phyloP scores from a whole-genome alignment of 225 moss, liverwort and hornwort genomes.

The Ulota crispa region DNA sequence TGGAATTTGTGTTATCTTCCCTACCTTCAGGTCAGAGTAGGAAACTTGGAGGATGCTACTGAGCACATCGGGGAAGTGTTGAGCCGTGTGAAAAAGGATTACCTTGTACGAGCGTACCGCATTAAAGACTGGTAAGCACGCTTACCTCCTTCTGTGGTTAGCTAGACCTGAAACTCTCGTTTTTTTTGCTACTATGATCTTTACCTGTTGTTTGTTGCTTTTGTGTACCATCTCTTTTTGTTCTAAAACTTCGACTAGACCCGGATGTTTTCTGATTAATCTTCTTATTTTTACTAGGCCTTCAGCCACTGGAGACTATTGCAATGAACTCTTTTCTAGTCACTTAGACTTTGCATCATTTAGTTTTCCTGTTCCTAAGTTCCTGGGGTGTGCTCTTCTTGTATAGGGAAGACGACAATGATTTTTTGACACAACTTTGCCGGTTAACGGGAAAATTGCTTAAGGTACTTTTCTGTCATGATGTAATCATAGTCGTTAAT shows the following conservation, averaged over 20 bases:
- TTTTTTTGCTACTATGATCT: background rate
- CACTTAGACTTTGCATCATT: background rate
- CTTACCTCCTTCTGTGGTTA: background rate
- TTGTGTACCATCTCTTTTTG: background rate
- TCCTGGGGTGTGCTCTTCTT: background rate
- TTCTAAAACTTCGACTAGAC: background rate
- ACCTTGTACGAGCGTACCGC: slow-evolving; percentile 83
- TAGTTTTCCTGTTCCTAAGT: slow-evolving; percentile 4
- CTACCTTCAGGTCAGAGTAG: slow-evolving; percentile 74
- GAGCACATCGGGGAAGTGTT: slow-evolving; percentile 89
- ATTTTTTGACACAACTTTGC: slow-evolving; percentile 90
- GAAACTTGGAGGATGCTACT: slow-evolving; percentile 94
- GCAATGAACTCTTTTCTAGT: background rate
- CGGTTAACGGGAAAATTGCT: slow-evolving; percentile 78
- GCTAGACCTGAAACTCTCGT: background rate
- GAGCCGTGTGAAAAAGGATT: slow-evolving; percentile 92
- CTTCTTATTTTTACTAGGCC: background rate
- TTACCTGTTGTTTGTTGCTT: background rate
- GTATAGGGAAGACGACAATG: slow-evolving; percentile 81
- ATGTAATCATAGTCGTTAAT: background rate
- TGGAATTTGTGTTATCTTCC: background rate
- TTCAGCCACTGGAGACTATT: background rate
- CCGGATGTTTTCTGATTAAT: background rate
- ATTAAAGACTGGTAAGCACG: slow-evolving; percentile 72
- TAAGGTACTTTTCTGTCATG: slow-evolving; percentile 48